These are phyloP conservation scores for Trametes maxima DNA, from an alignment of 768 basidiomycete species.

Conservation along the genomic window DNA sequence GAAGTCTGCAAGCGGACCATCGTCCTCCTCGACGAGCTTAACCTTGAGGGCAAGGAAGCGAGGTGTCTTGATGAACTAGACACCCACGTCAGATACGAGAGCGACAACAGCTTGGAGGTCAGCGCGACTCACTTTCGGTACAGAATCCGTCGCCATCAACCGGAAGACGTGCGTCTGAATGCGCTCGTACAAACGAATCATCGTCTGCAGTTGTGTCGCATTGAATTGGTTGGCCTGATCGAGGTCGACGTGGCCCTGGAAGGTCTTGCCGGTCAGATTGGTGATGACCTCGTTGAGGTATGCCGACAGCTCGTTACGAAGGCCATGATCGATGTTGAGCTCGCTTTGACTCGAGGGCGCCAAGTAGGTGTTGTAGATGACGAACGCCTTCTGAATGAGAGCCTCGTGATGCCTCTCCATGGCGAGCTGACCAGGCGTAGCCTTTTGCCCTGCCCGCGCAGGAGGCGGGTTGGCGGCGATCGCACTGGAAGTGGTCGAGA, in stretches of 20 bases:
- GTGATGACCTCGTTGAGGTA: constrained; percentile 92
- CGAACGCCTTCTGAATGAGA: constrained; percentile 90
- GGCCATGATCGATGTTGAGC: constrained; percentile 96
- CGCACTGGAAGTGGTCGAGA: constrained; percentile 93
- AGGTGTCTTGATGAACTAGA: constrained; percentile 85
- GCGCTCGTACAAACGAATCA: constrained; percentile 92
- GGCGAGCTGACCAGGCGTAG: constrained; percentile 76
- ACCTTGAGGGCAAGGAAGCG: constrained; percentile 79
- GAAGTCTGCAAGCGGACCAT: constrained; percentile 54
- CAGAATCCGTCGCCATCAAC: constrained; percentile 97
- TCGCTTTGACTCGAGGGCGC: constrained; percentile 95
- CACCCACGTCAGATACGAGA: constrained; percentile 15
- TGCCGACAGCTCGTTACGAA: constrained; percentile 91
- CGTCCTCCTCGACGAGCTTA: constrained; percentile 76
- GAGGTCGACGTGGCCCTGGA: constrained; percentile 80
- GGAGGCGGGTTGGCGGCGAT: constrained; percentile 53
- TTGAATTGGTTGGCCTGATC: constrained; percentile 84
- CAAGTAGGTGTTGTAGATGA: constrained; percentile 93
- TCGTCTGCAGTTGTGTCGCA: constrained; percentile 92
- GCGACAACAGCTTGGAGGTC: background rate
- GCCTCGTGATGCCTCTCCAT: constrained; percentile 98
- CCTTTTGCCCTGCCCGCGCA: constrained; percentile 40
- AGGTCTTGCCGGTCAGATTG: constrained; percentile 70
- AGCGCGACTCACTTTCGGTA: constrained; percentile 75
- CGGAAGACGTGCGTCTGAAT: constrained; percentile 98